Percentiles rank a stretch among this genome's conserved stretches.
Conservation (phyloP, 495 filamentous ascomycete species). For the Letharia lupina region DNA sequence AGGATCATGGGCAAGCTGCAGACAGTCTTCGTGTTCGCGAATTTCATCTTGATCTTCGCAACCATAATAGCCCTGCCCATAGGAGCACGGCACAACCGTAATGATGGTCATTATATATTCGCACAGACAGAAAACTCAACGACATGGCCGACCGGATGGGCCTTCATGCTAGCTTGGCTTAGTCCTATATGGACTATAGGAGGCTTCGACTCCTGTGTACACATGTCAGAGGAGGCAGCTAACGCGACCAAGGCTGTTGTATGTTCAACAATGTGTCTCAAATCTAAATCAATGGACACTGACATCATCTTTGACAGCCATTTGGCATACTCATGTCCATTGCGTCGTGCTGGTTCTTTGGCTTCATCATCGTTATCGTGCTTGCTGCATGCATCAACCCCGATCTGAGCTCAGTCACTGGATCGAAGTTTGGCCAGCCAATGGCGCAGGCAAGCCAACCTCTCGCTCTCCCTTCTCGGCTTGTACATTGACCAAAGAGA, state of each 20-base stretch:
- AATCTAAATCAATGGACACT: neutral
- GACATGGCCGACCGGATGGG: constrained; percentile 52
- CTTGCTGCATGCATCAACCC: constrained; percentile 43
- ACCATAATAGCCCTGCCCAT: constrained; percentile 60
- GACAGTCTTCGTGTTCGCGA: constrained; percentile 52
- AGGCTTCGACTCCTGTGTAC: constrained; percentile 42
- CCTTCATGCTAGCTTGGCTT: constrained; percentile 59
- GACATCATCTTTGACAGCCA: constrained; percentile 27
- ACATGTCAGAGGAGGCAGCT: constrained; percentile 46
- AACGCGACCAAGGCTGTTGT: constrained; percentile 52
- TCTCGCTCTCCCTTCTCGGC: neutral
- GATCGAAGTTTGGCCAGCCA: constrained; percentile 40
- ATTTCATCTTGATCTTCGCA: constrained; percentile 54
- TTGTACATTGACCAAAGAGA: neutral
- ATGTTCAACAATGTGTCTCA: neutral
- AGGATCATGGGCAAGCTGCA: constrained; percentile 62
- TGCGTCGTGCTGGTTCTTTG: constrained; percentile 45
- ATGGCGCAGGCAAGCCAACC: constrained; percentile 36
- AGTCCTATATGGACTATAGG: constrained; percentile 62
- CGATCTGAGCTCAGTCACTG: constrained; percentile 35
- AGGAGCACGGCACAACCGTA: constrained; percentile 35
- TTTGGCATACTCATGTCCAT: constrained; percentile 51
- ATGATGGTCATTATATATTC: constrained; percentile 43
- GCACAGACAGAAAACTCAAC: constrained; percentile 45
- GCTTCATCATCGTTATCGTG: constrained; percentile 44